These are phyloP conservation scores for Cruciata laevipes DNA, from an alignment of 257 asterid species.

Conservation along the genomic window DNA sequence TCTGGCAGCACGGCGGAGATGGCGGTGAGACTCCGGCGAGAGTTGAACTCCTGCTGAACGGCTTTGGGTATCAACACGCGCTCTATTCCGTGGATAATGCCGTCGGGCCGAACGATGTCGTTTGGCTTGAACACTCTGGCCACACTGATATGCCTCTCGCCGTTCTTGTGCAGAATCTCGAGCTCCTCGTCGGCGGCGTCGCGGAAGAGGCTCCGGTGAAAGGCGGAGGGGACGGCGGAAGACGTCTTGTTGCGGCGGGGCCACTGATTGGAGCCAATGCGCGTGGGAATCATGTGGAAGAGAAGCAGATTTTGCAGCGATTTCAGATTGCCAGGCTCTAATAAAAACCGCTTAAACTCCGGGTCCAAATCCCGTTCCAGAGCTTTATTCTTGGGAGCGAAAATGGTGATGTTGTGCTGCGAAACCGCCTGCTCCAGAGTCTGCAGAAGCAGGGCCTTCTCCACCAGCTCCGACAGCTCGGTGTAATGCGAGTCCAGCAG, in stretches of 20 bases:
- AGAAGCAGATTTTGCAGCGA: conserved; percentile 73
- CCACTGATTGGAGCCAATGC: conserved; percentile 53
- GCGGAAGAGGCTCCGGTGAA: conserved; percentile 43
- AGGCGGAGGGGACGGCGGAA: background rate
- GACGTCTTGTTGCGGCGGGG: background rate
- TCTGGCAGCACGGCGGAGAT: conserved; percentile 71
- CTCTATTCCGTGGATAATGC: conserved; percentile 94
- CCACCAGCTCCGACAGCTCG: conserved; percentile 85
- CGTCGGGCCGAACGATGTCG: conserved; percentile 73
- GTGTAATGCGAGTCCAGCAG: conserved; percentile 86
- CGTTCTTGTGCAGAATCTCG: conserved; percentile 23
- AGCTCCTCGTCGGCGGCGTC: conserved; percentile 44
- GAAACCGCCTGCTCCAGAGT: conserved; percentile 77
- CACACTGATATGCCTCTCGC: conserved; percentile 34
- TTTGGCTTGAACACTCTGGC: conserved; percentile 45
- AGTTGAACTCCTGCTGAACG: conserved; percentile 78
- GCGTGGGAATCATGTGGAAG: conserved; percentile 74
- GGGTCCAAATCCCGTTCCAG: conserved; percentile 84
- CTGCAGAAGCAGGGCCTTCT: conserved; percentile 76
- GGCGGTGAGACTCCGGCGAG: conserved; percentile 52
- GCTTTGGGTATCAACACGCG: conserved; percentile 65
- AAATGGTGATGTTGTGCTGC: conserved; percentile 70
- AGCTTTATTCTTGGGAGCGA: conserved; percentile 87
- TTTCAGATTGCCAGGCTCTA: conserved; percentile 72
- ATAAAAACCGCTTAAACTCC: conserved; percentile 68